Percentiles rank a stretch among this genome's conserved stretches.
These are phyloP conservation scores for Draba incana DNA, from an alignment of 345 rosid species.

Conservation along the genomic window DNA sequence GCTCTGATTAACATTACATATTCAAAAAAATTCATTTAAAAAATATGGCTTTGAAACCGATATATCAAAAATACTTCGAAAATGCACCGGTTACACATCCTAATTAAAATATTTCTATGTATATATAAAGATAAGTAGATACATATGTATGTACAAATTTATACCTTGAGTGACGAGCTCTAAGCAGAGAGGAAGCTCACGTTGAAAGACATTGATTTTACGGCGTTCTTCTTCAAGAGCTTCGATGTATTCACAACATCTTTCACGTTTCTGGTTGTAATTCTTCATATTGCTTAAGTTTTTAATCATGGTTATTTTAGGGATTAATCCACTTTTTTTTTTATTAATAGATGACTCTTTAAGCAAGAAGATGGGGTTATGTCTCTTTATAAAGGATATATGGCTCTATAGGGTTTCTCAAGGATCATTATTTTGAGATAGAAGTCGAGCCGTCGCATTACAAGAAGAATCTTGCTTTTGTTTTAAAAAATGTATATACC, in stretches of 20 bases:
- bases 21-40: no score
- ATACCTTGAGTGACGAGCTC: conserved; percentile 87
- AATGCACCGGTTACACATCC: no score
- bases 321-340: conserved; percentile 17
- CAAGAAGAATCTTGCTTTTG: conserved; percentile 53
- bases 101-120: no score
- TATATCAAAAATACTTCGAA: no score
- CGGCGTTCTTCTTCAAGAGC: conserved; percentile 86
- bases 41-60: no score
- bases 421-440: conserved; percentile 30
- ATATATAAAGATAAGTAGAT: neutral
- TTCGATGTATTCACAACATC: conserved; percentile 60
- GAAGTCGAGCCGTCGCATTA: conserved; percentile 43
- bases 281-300: conserved; percentile 43
- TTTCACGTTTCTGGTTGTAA: conserved; percentile 57
- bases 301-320: conserved; percentile 30
- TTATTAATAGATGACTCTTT: neutral
- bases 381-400: conserved; percentile 40
- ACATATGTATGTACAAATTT: conserved; percentile 3
- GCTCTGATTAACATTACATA: no score
- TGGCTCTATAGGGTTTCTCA: conserved; percentile 75
- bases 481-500: conserved; percentile 20
- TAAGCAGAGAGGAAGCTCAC: conserved; percentile 93
- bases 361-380: conserved; percentile 12
- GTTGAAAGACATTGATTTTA: conserved; percentile 86